These are phyloP conservation scores for Termitomyces sp. DNA, from an alignment of 768 basidiomycete genomes.

Conservation along the genomic window DNA sequence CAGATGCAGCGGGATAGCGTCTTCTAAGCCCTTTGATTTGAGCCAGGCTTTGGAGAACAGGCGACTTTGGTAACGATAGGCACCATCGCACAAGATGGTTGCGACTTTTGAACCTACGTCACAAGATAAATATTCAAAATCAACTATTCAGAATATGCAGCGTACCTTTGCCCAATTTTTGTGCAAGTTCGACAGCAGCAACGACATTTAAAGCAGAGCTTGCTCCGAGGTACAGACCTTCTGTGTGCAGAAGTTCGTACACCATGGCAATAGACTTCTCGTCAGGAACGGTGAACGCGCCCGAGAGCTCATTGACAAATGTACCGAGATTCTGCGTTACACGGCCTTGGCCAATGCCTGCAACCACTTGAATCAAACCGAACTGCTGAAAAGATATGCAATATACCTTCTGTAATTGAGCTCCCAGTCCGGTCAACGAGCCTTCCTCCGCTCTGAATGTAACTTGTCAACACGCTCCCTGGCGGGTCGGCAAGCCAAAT, in stretches of 20 bases:
- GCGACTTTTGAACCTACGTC: conserved; percentile 76
- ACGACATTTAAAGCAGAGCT: conserved; percentile 94
- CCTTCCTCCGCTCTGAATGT: conserved; percentile 75
- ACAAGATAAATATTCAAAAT: background rate
- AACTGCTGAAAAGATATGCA: background rate
- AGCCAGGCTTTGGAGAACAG: conserved; percentile 95
- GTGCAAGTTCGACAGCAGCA: conserved; percentile 85
- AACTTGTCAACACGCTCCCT: conserved; percentile 85
- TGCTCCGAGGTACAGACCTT: conserved; percentile 93
- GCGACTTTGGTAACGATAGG: conserved; percentile 94
- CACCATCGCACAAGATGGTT: conserved; percentile 92
- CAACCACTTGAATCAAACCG: background rate
- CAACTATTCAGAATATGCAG: background rate
- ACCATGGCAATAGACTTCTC: conserved; percentile 90
- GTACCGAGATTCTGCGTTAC: conserved; percentile 88
- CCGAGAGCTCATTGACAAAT: conserved; percentile 71
- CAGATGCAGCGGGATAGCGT: conserved; percentile 76
- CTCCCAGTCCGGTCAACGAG: conserved; percentile 75
- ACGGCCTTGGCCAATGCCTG: conserved; percentile 96
- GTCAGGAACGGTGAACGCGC: conserved; percentile 85
- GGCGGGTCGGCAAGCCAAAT: conserved; percentile 97
- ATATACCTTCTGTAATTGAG: conserved; percentile 85
- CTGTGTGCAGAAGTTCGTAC: conserved; percentile 86
- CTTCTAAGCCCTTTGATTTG: conserved; percentile 67
- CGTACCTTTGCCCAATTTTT: conserved; percentile 76